These are phyloP conservation scores for Nemania bipapillata DNA, from an alignment of 2,329 filamentous ascomycete genomes.

Conservation along the genomic window DNA sequence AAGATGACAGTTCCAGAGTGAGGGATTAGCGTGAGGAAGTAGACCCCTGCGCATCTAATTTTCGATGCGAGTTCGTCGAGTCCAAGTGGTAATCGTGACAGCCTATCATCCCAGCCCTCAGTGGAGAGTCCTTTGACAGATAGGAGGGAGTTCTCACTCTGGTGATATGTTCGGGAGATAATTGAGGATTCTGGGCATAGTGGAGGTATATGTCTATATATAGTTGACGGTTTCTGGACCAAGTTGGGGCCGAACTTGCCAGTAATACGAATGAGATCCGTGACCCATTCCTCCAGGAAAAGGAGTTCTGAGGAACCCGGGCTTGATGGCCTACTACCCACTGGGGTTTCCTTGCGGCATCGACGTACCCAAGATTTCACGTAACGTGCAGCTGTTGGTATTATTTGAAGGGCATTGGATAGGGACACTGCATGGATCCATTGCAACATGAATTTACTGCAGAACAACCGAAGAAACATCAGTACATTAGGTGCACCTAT, in stretches of 20 bases:
- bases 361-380: too few species aligned
- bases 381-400: too few species aligned
- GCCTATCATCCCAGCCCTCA: neutral
- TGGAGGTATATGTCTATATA: slow-evolving; percentile 1
- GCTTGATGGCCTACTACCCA: too few species aligned
- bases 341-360: too few species aligned
- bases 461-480: neutral
- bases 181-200: neutral
- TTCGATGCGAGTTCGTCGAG: neutral
- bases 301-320: too few species aligned
- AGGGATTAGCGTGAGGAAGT: neutral
- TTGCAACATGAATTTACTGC: too few species aligned
- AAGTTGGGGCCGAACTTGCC: slow-evolving; percentile 17
- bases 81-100: neutral
- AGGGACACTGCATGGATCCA: too few species aligned
- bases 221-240: neutral
- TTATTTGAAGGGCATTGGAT: too few species aligned
- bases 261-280: slow-evolving; percentile 6
- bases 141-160: neutral
- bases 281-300: too few species aligned
- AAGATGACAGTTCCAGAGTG: neutral
- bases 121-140: neutral
- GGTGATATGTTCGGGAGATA: neutral
- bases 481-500: too few species aligned
- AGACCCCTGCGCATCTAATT: neutral